Evolutionary conservation across 2,329 filamentous ascomycete genomes (phyloP).

Genomic region (Cryoendolithus antarcticus): DNA sequence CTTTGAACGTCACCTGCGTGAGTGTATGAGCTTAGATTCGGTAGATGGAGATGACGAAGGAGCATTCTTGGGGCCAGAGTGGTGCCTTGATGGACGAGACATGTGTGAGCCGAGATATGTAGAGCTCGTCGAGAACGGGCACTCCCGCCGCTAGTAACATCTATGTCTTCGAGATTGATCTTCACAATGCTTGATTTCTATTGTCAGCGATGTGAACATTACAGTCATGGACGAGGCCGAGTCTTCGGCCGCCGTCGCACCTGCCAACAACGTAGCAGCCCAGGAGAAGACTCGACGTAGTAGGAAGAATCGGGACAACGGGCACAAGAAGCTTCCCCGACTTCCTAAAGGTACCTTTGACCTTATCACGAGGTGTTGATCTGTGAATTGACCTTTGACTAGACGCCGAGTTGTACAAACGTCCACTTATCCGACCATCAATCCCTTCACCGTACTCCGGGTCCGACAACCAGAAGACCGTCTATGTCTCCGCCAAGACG

Average conservation of each 20-base stretch:
- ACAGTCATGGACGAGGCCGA: too few relatives aligned
- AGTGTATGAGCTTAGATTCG: conserved; percentile 40
- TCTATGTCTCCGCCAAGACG: conserved; percentile 55
- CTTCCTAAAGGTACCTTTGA: conserved; percentile 13
- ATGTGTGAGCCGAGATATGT: conserved; percentile 2
- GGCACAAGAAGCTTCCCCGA: conserved; percentile 10
- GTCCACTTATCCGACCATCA: conserved; percentile 46
- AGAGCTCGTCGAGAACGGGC: too few relatives aligned
- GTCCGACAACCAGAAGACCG: conserved; percentile 37
- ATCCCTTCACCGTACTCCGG: conserved; percentile 42
- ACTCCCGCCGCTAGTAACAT: too few relatives aligned
- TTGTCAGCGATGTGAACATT: too few relatives aligned
- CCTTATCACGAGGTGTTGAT: not conserved
- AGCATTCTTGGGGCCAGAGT: conserved; percentile 27
- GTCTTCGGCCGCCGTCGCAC: too few relatives aligned
- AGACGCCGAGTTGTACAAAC: conserved; percentile 41
- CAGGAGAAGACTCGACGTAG: not conserved
- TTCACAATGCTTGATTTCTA: too few relatives aligned
- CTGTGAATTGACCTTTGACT: not conserved
- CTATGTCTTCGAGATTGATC: too few relatives aligned
- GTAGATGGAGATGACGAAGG: conserved; percentile 50
- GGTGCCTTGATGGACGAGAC: conserved; percentile 7
- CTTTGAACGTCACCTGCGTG: conserved; percentile 46
- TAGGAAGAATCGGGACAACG: not conserved
- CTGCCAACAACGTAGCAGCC: not conserved